A percentile compares a stretch with the other conserved stretches of the same genome.
Conservation (phyloP, 73 alveolate species). For the Effrenium voratum region DNA sequence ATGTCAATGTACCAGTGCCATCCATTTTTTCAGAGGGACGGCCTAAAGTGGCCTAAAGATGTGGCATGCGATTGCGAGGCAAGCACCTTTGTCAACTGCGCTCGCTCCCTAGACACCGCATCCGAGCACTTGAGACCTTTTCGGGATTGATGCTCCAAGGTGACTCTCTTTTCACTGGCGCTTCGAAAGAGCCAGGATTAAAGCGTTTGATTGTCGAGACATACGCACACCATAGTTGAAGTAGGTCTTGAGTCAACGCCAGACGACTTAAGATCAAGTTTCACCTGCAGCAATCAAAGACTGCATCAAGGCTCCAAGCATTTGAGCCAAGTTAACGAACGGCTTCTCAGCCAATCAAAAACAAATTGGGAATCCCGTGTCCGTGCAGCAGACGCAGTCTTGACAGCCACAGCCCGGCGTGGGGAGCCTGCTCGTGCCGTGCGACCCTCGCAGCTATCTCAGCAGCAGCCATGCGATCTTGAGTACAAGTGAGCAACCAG, state of each 20-base stretch:
- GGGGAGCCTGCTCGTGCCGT: too few species aligned
- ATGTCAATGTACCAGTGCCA: too few species aligned
- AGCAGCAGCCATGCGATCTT: too few species aligned
- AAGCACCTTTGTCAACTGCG: constrained; percentile 75
- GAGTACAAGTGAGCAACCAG: too few species aligned
- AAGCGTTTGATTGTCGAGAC: not conserved
- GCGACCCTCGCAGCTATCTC: too few species aligned
- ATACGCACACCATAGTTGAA: too few species aligned
- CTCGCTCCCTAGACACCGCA: not conserved
- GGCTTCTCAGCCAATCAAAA: too few species aligned
- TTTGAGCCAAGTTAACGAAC: not conserved
- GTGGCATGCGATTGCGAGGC: not conserved
- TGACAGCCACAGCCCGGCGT: too few species aligned
- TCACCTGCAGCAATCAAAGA: not conserved
- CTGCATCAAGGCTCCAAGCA: not conserved
- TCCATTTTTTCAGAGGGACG: not conserved
- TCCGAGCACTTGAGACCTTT: not conserved
- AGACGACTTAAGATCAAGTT: not conserved
- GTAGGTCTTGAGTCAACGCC: not conserved
- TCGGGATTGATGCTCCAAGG: not conserved
- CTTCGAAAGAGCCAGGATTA: constrained; percentile 16
- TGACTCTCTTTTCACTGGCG: constrained; percentile 66
- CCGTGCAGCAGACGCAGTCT: too few species aligned
- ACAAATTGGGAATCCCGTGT: too few species aligned
- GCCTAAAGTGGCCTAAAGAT: not conserved